Evolutionary conservation across 2,329 filamentous ascomycete genomes (phyloP), one percentile per base, ranked within the genome.

Genomic region (Colletotrichum kahawae): DNA sequence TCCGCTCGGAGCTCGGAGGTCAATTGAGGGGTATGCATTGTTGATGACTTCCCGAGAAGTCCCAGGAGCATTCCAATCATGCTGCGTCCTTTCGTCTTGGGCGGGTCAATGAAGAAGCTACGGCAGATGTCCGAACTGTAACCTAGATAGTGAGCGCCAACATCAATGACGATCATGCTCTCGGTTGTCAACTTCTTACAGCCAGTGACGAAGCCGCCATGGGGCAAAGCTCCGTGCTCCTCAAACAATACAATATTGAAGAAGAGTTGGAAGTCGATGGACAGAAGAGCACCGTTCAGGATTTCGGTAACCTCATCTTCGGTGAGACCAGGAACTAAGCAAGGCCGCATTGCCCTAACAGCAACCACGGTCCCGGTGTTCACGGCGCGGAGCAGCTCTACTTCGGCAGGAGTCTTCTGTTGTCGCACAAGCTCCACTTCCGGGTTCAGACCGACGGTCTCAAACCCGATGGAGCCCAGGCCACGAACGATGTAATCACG

Each of bases 211-310:
- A 89, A 88, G 2, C 89, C 89, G 0, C 89, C 89, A 75, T 91
- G 89, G 0, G 89, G 88, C 7, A 90, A 82, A 0, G 89, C 88
- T 1, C 88, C 88, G 65, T 89, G 85, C 76, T 89, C 87, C 60
- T 90, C 91, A 70, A 93, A 93, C 5, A 92, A 85, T 0, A 93
- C 91, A 74, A 93, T 91, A 79, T 93, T 88, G 80, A 93, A 93
- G 81, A 93, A 92, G 0, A 89, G 87, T 18, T 88, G 83, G 77
- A 93, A 85, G 0, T 90, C 89, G 5, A 88, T 84, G 2, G 89
- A 88, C 14, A 87, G 81, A 76, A 93, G 80, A 0, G 90, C 89
- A 34, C 87, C 85, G 78, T 93, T 88, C 4, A 93, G 84, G 2
- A 92, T 88, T 24, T 83, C 80, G 10, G 85, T 88, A 2, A 93